phyloP scores from a whole-genome alignment of 805 yeast species.

The Candida tibetensis region DNA sequence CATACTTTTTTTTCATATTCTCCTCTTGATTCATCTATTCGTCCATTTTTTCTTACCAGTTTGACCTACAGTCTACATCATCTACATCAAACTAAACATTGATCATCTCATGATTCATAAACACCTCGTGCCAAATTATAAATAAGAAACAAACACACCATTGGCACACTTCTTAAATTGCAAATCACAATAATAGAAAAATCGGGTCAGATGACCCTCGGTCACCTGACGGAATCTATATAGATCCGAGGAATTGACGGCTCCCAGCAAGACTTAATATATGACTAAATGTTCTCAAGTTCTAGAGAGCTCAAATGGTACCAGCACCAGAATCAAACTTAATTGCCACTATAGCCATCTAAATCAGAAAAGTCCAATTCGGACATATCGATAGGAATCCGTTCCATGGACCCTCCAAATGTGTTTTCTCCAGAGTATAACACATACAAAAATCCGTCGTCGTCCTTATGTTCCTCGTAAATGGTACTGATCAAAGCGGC shows the following conservation, averaged over 20 bases:
- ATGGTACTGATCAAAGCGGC: conserved; percentile 95
- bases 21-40: too few species aligned
- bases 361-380: conserved; percentile 14
- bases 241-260: too few species aligned
- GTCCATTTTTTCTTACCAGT: too few species aligned
- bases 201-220: not conserved
- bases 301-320: not conserved
- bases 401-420: conserved; percentile 56
- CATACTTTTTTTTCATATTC: too few species aligned
- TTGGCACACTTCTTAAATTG: not conserved
- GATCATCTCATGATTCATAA: not conserved
- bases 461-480: conserved; percentile 95
- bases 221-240: not conserved
- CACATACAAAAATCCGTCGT: conserved; percentile 95
- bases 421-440: conserved; percentile 97
- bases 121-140: not conserved
- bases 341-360: conserved; percentile 10
- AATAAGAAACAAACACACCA: not conserved
- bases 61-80: too few species aligned
- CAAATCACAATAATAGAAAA: not conserved
- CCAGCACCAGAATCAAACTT: not conserved
- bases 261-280: too few species aligned
- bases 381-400: conserved; percentile 4
- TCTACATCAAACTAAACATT: too few species aligned
- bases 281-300: too few species aligned